phyloP scores from a whole-genome alignment of 73 alveolate genomes.

The Loxodes magnus region DNA sequence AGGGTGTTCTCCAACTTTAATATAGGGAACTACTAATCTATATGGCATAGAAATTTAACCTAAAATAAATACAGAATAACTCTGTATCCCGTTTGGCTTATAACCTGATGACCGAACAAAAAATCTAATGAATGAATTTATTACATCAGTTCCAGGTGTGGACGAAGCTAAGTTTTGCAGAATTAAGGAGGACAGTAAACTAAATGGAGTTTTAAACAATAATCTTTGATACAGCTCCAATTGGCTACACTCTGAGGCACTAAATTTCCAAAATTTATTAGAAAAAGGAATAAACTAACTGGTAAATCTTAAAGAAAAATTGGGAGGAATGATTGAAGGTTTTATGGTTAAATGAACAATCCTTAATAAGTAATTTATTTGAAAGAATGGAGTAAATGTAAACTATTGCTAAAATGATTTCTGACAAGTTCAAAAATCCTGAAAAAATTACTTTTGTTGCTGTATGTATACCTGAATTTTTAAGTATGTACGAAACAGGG shows the following conservation, averaged over 20 bases:
- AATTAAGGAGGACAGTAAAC: constrained; percentile 63
- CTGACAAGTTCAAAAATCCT: constrained; percentile 75
- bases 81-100: constrained; percentile 18
- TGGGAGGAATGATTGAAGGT: constrained; percentile 71
- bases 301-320: constrained; percentile 69
- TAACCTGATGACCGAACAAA: constrained; percentile 63
- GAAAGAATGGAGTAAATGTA: constrained; percentile 76
- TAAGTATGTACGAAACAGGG: constrained; percentile 96
- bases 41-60: constrained; percentile 78
- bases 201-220: constrained; percentile 69
- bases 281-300: constrained; percentile 82
- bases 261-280: constrained; percentile 88
- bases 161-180: constrained; percentile 97
- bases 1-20: constrained; percentile 74
- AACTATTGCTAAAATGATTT: constrained; percentile 66
- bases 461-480: constrained; percentile 98
- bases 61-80: constrained; percentile 9
- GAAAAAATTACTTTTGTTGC: constrained; percentile 87
- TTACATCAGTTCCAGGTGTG: constrained; percentile 95
- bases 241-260: constrained; percentile 97
- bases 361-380: too few species aligned
- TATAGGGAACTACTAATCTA: constrained; percentile 84
- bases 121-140: constrained; percentile 72
- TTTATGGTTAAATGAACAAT: constrained; percentile 45
- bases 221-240: constrained; percentile 98